phyloP scores from a whole-genome alignment of 2,329 filamentous ascomycete genomes.

The Stachybotrys elegans region DNA sequence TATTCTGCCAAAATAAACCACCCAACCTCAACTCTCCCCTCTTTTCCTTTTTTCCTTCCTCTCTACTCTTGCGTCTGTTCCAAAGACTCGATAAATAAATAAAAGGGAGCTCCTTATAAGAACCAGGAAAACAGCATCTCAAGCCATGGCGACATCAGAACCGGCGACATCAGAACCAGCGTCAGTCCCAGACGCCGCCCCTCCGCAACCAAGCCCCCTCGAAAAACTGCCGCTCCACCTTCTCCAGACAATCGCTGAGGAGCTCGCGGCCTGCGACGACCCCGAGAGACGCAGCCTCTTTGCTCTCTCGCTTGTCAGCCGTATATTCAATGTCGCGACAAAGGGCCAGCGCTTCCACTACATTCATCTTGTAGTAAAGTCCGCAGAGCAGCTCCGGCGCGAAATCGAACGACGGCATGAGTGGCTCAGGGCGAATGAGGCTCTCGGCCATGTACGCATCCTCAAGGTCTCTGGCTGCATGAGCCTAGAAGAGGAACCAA shows the following conservation, averaged over 20 bases:
- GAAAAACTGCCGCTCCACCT: not conserved
- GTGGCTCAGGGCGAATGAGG: not conserved
- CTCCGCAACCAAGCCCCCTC: not conserved
- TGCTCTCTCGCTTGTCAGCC: not conserved
- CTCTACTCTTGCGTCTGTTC: not conserved
- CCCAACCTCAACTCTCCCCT: too few species aligned
- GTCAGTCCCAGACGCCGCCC: not conserved
- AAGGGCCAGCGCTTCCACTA: not conserved
- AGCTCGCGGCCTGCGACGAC: not conserved
- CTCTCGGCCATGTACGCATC: not conserved
- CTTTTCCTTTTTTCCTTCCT: not conserved
- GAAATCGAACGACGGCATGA: not conserved
- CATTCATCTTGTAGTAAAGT: not conserved
- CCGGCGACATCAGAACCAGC: too few species aligned
- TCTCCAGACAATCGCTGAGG: not conserved
- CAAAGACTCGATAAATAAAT: slow-evolving; percentile 1
- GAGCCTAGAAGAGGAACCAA: not conserved
- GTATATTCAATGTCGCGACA: not conserved
- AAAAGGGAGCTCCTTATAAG: not conserved
- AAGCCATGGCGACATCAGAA: too few species aligned
- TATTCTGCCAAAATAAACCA: too few species aligned
- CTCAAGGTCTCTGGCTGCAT: not conserved
- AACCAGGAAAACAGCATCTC: not conserved
- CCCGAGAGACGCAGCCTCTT: not conserved
- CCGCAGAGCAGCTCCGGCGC: not conserved